Evolutionary conservation across 2,329 filamentous ascomycete genomes (phyloP).

Genomic region (Acarospora socialis): DNA sequence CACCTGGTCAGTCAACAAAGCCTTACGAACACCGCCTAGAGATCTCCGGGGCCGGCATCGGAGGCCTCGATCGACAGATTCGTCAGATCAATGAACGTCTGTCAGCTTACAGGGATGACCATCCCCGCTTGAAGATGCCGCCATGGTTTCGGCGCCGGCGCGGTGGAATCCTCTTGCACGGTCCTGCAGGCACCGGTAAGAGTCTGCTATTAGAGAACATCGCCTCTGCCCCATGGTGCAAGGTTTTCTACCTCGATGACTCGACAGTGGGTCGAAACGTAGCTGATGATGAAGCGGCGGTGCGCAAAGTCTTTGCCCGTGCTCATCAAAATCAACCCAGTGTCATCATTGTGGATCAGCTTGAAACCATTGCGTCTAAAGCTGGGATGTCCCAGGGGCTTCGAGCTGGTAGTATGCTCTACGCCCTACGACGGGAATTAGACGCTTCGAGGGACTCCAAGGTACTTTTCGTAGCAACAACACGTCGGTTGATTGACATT

Average conservation of each 20-base stretch:
- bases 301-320: constrained; percentile 55
- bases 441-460: constrained; percentile 30
- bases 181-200: constrained; percentile 75
- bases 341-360: constrained; percentile 63
- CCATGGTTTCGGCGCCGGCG: constrained; percentile 29
- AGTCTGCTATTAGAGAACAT: constrained; percentile 57
- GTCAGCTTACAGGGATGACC: constrained; percentile 12
- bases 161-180: constrained; percentile 59
- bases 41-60: too few species aligned
- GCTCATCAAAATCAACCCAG: constrained; percentile 58
- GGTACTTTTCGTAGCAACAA: constrained; percentile 62
- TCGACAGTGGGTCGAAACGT: constrained; percentile 24
- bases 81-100: constrained; percentile 54
- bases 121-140: constrained; percentile 21
- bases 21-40: constrained; percentile 26
- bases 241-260: constrained; percentile 46
- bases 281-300: constrained; percentile 35
- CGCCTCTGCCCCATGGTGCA: constrained; percentile 53
- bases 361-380: constrained; percentile 56
- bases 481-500: constrained; percentile 58
- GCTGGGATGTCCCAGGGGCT: too few species aligned
- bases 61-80: constrained; percentile 53
- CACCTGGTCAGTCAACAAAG: constrained; percentile 10
- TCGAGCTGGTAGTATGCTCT: too few species aligned
- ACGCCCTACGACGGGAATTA: too few species aligned